phyloP scores from a whole-genome alignment of 352 stramenopile species.

The Pythium vanterpoolii region DNA sequence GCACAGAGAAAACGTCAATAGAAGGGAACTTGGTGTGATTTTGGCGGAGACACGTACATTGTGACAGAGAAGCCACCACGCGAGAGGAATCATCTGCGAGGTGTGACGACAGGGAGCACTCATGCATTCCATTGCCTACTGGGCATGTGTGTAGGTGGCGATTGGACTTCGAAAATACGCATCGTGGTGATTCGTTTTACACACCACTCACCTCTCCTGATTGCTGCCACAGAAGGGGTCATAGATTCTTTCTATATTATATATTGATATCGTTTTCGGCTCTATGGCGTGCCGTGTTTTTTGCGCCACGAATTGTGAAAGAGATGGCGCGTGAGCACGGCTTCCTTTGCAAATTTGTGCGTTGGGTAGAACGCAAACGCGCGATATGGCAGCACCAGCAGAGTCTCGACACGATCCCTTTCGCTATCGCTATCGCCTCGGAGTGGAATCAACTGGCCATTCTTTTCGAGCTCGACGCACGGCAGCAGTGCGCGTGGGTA shows the following conservation, averaged over 20 bases:
- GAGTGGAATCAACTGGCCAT: conserved; percentile 11
- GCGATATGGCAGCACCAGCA: conserved; percentile 15
- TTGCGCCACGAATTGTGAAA: conserved; percentile 16
- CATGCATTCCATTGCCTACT: too few relatives aligned
- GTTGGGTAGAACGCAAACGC: conserved; percentile 5
- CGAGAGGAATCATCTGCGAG: too few relatives aligned
- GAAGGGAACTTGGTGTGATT: too few relatives aligned
- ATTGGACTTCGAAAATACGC: too few relatives aligned
- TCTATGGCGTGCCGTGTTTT: background rate
- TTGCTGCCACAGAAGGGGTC: too few relatives aligned
- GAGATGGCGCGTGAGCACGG: conserved; percentile 10
- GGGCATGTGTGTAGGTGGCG: too few relatives aligned
- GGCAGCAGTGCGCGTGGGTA: conserved; percentile 9
- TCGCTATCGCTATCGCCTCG: background rate
- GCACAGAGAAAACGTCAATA: too few relatives aligned
- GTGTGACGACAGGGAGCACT: too few relatives aligned
- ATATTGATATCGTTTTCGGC: background rate
- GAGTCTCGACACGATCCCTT: background rate
- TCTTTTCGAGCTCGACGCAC: conserved; percentile 8
- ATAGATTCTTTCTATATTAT: background rate
- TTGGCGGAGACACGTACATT: too few relatives aligned
- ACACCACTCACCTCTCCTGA: too few relatives aligned
- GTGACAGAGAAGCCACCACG: too few relatives aligned
- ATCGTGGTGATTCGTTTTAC: too few relatives aligned
- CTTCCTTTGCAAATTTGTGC: background rate